Conservation (phyloP, 2,329 filamentous ascomycete genomes). For the Helicocarpus griseus region DNA sequence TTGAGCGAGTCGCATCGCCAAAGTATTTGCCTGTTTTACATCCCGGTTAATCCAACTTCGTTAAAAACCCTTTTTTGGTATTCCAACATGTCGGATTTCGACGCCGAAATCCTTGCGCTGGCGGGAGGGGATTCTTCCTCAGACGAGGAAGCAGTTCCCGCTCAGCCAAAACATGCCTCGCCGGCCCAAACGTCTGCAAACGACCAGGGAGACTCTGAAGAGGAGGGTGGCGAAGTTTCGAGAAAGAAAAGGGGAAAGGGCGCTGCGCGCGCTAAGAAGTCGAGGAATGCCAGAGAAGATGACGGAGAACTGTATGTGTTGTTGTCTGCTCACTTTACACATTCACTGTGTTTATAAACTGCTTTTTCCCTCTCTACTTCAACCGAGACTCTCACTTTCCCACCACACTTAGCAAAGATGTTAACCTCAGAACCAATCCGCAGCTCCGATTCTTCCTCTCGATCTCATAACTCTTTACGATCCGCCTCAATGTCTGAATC, state of each 20-base stretch:
- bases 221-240: conserved; percentile 36
- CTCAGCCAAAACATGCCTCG: conserved; percentile 47
- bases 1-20: background rate
- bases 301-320: conserved; percentile 68
- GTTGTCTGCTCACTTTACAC: conserved; percentile 2
- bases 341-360: conserved; percentile 7
- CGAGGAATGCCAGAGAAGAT: conserved; percentile 56
- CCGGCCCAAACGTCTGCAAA: conserved; percentile 36
- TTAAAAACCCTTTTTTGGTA: conserved; percentile 3
- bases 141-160: conserved; percentile 41
- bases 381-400: conserved; percentile 3
- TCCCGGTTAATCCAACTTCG: conserved; percentile 10
- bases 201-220: conserved; percentile 25
- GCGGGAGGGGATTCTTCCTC: conserved; percentile 61
- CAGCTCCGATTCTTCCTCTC: conserved; percentile 58
- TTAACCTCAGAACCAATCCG: background rate
- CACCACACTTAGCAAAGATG: conserved; percentile 2
- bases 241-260: conserved; percentile 38
- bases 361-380: conserved; percentile 3
- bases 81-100: conserved; percentile 73
- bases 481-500: conserved; percentile 88
- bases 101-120: conserved; percentile 87
- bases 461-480: conserved; percentile 61
- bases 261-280: conserved; percentile 35
- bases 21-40: background rate